Percentiles rank a stretch among this genome's conserved stretches.
Conservation (phyloP, 2,329 filamentous ascomycete species). For the Capronia epimyces region DNA sequence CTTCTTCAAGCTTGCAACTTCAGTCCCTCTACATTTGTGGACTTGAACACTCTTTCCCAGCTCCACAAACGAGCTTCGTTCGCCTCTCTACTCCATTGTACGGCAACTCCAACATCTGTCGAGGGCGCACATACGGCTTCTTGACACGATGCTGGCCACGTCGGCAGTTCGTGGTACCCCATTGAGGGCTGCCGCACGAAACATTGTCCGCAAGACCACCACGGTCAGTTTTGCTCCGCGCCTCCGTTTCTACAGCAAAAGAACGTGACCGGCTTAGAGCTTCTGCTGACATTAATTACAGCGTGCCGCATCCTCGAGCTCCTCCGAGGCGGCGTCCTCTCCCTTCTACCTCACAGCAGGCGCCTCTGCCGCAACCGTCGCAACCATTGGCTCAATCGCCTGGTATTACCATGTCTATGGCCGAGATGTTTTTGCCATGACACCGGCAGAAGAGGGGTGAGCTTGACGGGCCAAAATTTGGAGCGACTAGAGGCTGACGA, state of each 20-base stretch:
- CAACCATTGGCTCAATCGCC: conserved; percentile 81
- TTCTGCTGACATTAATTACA: conserved; percentile 32
- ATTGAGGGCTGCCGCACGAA: conserved; percentile 71
- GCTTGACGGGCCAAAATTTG: conserved; percentile 38
- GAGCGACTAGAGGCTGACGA: conserved; percentile 30
- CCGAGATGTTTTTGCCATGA: conserved; percentile 78
- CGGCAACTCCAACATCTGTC: conserved; percentile 21
- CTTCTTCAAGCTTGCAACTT: conserved; percentile 22
- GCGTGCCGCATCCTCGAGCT: conserved; percentile 62
- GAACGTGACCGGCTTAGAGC: conserved; percentile 32
- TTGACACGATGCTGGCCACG: conserved; percentile 79
- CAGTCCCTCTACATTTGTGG: conserved; percentile 11
- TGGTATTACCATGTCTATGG: conserved; percentile 99
- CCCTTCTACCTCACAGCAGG: conserved; percentile 79
- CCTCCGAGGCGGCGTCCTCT: conserved; percentile 64
- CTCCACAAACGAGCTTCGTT: conserved; percentile 11
- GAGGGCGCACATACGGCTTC: conserved; percentile 19
- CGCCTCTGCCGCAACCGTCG: conserved; percentile 76
- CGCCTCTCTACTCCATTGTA: conserved; percentile 15
- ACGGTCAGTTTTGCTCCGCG: conserved; percentile 62
- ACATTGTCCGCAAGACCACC: conserved; percentile 64
- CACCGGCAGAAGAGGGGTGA: conserved; percentile 96
- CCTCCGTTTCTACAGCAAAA: conserved; percentile 26
- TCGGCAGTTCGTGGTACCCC: conserved; percentile 84
- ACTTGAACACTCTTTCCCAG: conserved; percentile 16